Evolutionary conservation across 225 moss, liverwort and hornwort genomes (phyloP), one percentile per base, ranked within the genome.

Genomic region (Asterella californica): DNA sequence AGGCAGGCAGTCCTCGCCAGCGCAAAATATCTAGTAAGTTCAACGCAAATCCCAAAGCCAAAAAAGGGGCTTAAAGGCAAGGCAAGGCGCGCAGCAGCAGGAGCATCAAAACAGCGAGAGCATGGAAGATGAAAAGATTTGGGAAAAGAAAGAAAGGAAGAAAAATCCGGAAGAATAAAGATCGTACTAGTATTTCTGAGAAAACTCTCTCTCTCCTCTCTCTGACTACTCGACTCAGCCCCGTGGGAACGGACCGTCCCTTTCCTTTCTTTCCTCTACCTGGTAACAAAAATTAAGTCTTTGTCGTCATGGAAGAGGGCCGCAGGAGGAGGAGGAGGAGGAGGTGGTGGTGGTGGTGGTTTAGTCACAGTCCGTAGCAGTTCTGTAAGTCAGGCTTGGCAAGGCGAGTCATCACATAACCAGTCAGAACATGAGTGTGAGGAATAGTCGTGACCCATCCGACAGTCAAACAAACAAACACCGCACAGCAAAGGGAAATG

Each of bases 11-110:
- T 19, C 67, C 15, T 6, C 15, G 69, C 69, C 69, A 69, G 69
- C 69, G 69, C 69, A 42, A n/a, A 15, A 69, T 76, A 76, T 76
- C 76, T 59, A 76, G 59, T 75, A 59, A 9, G 59, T 59, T 76
- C 50, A 50, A 64, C 18, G 36, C 55, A 33, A 36, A 37, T 76
- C 59, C 75, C 57, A 25, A 47, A 38, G 38, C 60, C 17, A 42
- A 76, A 76, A 76, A 73, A 42, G 42, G 50, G 75, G 75, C 53
- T 75, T 54, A 55, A 59, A 38, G 49, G 73, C 73, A 45, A 72
- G n/a, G 10, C 64, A 64, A 64, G 36, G 36, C 34, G 25, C 46
- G 71, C 71, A 47, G 47, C 46, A 48, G 36, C 46, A n/a, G n/a
- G n/a, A n/a, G n/a, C n/a, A n/a, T n/a, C n/a, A n/a, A n/a, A n/a